A percentile compares a stretch with the other conserved stretches of the same genome.
These are phyloP conservation scores for Stramenopiles sp. DNA, from an alignment of 352 stramenopile genomes.

Conservation along the genomic window DNA sequence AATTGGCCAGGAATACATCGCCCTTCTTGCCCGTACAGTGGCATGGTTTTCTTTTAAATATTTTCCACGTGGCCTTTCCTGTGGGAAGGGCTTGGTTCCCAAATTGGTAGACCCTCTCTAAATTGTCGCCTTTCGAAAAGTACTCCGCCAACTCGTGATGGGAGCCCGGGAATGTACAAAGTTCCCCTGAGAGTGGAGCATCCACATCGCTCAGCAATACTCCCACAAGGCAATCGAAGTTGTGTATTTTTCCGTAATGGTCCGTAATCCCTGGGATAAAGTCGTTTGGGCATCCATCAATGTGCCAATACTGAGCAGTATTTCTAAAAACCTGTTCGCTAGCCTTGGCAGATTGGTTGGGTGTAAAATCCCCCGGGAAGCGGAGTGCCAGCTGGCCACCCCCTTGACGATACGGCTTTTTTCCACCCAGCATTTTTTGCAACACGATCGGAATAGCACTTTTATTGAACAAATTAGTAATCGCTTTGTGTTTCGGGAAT, in stretches of 20 bases:
- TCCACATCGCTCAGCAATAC: not conserved
- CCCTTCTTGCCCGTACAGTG: not conserved
- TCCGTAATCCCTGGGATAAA: not conserved
- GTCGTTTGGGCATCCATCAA: constrained; percentile 5
- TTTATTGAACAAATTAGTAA: constrained; percentile 6
- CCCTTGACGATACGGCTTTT: not conserved
- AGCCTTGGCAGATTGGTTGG: not conserved
- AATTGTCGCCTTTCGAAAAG: not conserved
- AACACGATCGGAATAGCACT: not conserved
- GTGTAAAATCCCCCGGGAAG: not conserved
- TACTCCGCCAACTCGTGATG: not conserved
- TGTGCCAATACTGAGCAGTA: not conserved
- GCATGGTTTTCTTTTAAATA: not conserved
- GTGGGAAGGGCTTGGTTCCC: not conserved
- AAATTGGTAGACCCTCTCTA: not conserved
- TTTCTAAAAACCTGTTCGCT: not conserved
- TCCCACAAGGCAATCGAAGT: not conserved
- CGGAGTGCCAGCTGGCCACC: not conserved
- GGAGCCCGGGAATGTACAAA: not conserved
- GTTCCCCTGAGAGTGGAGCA: not conserved
- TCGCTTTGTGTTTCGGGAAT: not conserved
- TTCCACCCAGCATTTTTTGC: not conserved
- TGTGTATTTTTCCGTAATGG: not conserved
- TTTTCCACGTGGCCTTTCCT: not conserved
- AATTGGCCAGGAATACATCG: not conserved